phyloP scores from a whole-genome alignment of 2,329 filamentous ascomycete species.

The Emmonsiellopsis sp. region DNA sequence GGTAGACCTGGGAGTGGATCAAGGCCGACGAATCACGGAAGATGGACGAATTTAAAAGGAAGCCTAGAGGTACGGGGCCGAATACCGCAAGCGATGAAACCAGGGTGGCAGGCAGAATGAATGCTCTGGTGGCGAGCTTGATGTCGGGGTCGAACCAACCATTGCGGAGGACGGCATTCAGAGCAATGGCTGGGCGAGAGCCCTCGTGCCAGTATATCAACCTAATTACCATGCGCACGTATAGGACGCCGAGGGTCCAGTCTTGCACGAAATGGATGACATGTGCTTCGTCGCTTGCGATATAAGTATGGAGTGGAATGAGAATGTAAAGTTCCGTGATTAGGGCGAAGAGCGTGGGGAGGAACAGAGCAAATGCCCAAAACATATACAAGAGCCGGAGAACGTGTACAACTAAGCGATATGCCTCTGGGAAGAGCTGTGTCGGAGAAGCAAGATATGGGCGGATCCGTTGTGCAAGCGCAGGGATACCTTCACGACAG shows the following conservation, averaged over 20 bases:
- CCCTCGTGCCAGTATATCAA: constrained; percentile 59
- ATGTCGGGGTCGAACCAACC: constrained; percentile 76
- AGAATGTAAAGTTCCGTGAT: constrained; percentile 82
- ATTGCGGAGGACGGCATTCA: constrained; percentile 62
- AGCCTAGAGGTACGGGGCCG: constrained; percentile 54
- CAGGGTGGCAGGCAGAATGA: constrained; percentile 66
- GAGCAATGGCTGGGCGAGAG: constrained; percentile 63
- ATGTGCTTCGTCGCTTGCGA: constrained; percentile 33
- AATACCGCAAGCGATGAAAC: constrained; percentile 55
- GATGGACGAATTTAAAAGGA: constrained; percentile 37
- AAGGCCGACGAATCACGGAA: constrained; percentile 23
- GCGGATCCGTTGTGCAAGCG: constrained; percentile 9
- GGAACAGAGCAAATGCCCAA: constrained; percentile 61
- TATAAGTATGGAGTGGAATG: constrained; percentile 75
- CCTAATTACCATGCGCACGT: constrained; percentile 69
- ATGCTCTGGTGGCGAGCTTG: constrained; percentile 69
- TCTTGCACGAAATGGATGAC: constrained; percentile 76
- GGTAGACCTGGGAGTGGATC: constrained; percentile 41
- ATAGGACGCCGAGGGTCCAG: constrained; percentile 88
- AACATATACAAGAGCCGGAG: constrained; percentile 65
- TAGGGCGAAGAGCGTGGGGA: constrained; percentile 71
- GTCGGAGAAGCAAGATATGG: constrained; percentile 23
- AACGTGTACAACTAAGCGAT: constrained; percentile 21
- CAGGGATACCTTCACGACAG: constrained; percentile 2
- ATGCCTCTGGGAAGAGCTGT: constrained; percentile 18